Evolutionary conservation across 768 basidiomycete species (phyloP), one percentile per base, ranked within the genome.

Genomic region (Omphalotus guepiniiformis): DNA sequence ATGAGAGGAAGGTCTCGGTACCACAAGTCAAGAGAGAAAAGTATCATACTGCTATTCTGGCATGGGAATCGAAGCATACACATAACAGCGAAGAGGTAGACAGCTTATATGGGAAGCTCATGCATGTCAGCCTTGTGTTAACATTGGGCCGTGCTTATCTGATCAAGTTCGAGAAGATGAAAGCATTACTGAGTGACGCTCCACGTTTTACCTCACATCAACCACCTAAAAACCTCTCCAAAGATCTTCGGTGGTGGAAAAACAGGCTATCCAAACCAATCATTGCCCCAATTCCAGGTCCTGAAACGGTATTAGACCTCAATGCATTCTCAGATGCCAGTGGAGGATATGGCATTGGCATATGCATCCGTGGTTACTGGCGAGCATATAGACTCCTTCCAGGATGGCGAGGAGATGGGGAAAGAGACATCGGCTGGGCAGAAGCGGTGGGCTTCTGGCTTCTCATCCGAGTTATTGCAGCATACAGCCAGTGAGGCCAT

Each of bases 381-480:
- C 19, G 61, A 6, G 66, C 68, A 0, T 71, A 65, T 63, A 8
- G 38, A 0, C 63, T 72, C 13, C 18, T 55, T 2, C 60, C 58
- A 1, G 61, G 58, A 0, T 74, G 70, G 71, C 39, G 59, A 12
- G 37, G 21, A n/a, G 36, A 57, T n/a, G n/a, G n/a, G n/a, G n/a
- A n/a, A 0, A 28, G 63, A 1, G 69, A 76, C 46, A 79, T 78
- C 45, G 57, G 57, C 0, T 79, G 75, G 74, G 74, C 73, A 0
- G 73, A 79, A 52, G 68, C 67, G 0, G 51, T 75, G 7, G 68
- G 69, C 0, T 69, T 79, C 42, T 61, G 73, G 21, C 53, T 76
- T n/a, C 68, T 75, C 27, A 47, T 67, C 18, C 35, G 6, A 1
- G 37, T 58, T 4, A 40, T 63, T 42, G 18, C 56, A 45, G 7